Base-by-base conservation (phyloP, 805 yeast genomes). In the Nakazawaea anatomiae region DNA sequence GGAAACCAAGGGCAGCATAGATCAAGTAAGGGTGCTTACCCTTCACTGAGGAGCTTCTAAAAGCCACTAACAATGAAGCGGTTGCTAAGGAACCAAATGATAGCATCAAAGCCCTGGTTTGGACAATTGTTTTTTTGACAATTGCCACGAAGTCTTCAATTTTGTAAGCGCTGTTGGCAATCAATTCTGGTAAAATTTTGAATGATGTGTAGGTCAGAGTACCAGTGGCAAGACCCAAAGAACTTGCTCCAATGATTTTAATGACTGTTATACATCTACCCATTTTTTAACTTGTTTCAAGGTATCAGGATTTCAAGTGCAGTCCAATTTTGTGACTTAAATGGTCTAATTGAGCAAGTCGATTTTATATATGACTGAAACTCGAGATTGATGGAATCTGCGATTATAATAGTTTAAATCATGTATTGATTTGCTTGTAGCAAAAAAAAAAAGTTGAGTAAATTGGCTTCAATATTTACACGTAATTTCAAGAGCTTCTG, bases 1-100 rank as follows among this genome's bases (percentile, higher is more conserved):
- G 79, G 34, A 74, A 74, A n/a, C 80, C 78, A 6, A 78, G 46
- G n/a, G 84, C 74, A 45, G 85, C 72, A 62, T 87, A 87, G 11
- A 87, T 60, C 60, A 87, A 73, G 62, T 86, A 87, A 25, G 94
- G 94, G 65, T 87, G 95, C 64, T 79, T 79, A 51, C 75, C 82
- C 38, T 69, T 61, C 5, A 65, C 57, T 25, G 87, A 80, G 0
- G 89, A 80, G 46, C 74, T 72, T 46, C 68, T 68, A 61, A 74
- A 86, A n/a, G 85, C 83, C 55, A 75, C 56, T 34, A 72, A 67
- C 57, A 86, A 81, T 46, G 81, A 69, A 36, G 71, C 65, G 1
- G 85, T 58, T 6, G 85, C 73, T 28, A 81, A 41, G 4, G 76
- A 61, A 14, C 83, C 82, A 35, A 82, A 66, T 2, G 46, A 64